Evolutionary conservation across 2,329 filamentous ascomycete genomes (phyloP).

Genomic region (Penicillium paneum): DNA sequence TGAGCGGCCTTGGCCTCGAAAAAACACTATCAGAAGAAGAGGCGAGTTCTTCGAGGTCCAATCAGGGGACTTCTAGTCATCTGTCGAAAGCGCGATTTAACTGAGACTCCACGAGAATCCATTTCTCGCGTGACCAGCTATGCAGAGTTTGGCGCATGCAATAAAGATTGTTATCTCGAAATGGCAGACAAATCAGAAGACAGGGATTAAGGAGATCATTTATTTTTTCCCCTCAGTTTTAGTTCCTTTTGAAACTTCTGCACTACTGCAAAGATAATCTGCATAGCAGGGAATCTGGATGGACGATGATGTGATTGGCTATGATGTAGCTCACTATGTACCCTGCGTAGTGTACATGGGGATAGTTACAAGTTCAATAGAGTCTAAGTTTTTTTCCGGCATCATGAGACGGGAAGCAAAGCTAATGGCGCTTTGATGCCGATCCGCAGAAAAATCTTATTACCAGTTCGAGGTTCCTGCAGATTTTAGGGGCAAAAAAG

Average conservation of each 20-base stretch:
- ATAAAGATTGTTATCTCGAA: conserved; percentile 8
- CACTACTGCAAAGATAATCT: neutral
- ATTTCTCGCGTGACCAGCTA: neutral
- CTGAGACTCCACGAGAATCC: neutral
- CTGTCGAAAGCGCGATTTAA: neutral
- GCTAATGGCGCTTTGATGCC: neutral
- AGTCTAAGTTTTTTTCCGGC: neutral
- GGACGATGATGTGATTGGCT: neutral
- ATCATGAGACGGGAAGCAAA: conserved; percentile 3
- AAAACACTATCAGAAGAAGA: neutral
- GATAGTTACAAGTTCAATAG: neutral
- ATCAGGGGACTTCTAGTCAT: neutral
- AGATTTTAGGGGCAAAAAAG: neutral
- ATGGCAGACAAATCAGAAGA: conserved; percentile 5
- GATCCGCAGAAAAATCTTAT: conserved; percentile 5
- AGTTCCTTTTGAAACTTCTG: neutral
- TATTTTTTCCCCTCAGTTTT: neutral
- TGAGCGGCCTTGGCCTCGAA: neutral
- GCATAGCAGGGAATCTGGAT: neutral
- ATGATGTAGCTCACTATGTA: neutral
- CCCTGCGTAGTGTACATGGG: neutral
- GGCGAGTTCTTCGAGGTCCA: neutral
- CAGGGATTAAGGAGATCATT: neutral
- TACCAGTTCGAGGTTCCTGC: conserved; percentile 26
- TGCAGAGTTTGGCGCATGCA: conserved; percentile 1